Conservation (phyloP, 306 rosid species). For the Prunus dulcis region DNA sequence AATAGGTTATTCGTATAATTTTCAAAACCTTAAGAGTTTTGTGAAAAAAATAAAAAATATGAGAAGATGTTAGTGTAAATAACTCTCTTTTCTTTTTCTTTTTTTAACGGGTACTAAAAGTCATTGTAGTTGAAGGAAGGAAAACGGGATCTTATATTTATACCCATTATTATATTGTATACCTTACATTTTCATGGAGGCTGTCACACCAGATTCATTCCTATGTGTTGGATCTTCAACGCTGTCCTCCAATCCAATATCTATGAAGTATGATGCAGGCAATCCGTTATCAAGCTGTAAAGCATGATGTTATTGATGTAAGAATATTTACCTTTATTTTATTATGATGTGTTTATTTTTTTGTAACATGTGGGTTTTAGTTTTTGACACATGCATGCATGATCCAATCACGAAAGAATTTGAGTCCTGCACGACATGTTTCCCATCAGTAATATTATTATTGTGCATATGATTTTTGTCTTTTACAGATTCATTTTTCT, state of each 20-base stretch:
- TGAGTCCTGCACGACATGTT: slow-evolving; percentile 63
- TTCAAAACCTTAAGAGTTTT: accelerated
- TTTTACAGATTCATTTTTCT: neutral
- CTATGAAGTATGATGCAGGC: slow-evolving; percentile 21
- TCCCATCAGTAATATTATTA: slow-evolving; percentile 25
- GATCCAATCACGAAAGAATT: slow-evolving; percentile 27
- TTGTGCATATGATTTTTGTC: neutral
- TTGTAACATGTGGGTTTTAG: slow-evolving; percentile 35
- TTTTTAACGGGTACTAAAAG: neutral
- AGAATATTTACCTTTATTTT: slow-evolving; percentile 27
- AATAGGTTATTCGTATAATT: too few relatives aligned
- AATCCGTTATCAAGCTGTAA: slow-evolving; percentile 43
- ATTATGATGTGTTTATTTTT: neutral
- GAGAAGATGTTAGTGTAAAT: too few relatives aligned
- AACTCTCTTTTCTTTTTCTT: too few relatives aligned
- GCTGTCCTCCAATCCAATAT: neutral
- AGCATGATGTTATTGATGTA: slow-evolving; percentile 45
- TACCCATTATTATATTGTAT: neutral
- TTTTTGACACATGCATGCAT: slow-evolving; percentile 37
- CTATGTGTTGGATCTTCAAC: slow-evolving; percentile 9
- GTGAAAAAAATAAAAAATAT: too few relatives aligned
- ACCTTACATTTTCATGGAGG: neutral
- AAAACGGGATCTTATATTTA: neutral
- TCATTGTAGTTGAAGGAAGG: neutral
- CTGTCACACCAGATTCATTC: slow-evolving; percentile 4